Base-by-base conservation (phyloP, 352 stramenopile genomes). In the Globisporangium radiosum region DNA sequence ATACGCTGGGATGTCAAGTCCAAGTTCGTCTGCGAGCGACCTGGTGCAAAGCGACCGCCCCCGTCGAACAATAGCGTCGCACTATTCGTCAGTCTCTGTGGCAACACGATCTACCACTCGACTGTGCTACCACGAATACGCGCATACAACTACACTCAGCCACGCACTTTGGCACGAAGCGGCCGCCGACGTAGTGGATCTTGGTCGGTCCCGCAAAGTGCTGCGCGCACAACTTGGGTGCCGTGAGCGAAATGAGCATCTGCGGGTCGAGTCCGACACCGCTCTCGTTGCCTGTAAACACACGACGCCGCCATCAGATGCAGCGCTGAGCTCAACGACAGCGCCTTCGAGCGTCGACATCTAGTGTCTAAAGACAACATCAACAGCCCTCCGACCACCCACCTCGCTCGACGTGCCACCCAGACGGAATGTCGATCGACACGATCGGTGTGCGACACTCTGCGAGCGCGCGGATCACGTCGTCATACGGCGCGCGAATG, bases 361-460 rank as follows among this genome's bases (percentile, higher is more conserved):
- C 25, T 33, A 3, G 25, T 33, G 25, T 33, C 25, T 33, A 33
- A 33, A 3, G 25, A 33, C 9, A 5, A 37, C 44, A 43, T 6
- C n/a, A 54, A 38, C 40, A 71, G n/a, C 62, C n/a, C 15, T 48
- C 7, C 44, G 10, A 19, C 10, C 15, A 50, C 45, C 14, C 45
- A 88, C 84, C 86, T 58, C 73, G 69, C 63, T 99, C 91, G 11
- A 99, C 97, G 65, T 99, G 84, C 96, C 97, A 99, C 8, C 97
- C 97, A 3, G 94, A 99, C 0, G 97, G 97, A 60, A 99, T 95
- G 72, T 99, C 97, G 4, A 99, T 94, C 19, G 92, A 98, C 36
- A 99, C 78, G 53, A 99, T 93, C 4, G 92, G 87, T 7, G 79
- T 71, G 19, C 68, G 57, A 47, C 72, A 81, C 51, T 71, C 63